Conservation (phyloP, 441 rosid species). For the Corymbia citriodora region DNA sequence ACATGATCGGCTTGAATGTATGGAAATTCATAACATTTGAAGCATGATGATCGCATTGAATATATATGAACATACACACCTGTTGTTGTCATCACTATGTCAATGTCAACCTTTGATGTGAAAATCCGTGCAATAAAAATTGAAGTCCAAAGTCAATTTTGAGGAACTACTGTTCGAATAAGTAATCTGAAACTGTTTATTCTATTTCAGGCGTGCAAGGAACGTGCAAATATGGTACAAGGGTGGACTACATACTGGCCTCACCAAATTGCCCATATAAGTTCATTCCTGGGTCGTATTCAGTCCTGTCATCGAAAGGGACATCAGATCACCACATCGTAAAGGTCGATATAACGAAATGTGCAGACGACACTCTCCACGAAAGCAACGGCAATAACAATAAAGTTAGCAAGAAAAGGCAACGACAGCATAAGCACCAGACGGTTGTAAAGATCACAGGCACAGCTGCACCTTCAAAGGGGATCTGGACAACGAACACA, state of each 20-base stretch:
- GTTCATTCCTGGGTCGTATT: slow-evolving; percentile 80
- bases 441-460: slow-evolving; percentile 37
- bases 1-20: background rate
- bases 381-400: background rate
- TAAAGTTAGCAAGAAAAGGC: slow-evolving; percentile 15
- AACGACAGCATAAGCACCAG: slow-evolving; percentile 21
- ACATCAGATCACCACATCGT: slow-evolving; percentile 97
- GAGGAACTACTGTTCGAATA: background rate
- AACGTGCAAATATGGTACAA: slow-evolving; percentile 92
- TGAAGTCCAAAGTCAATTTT: background rate
- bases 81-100: background rate
- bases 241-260: slow-evolving; percentile 79
- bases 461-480: slow-evolving; percentile 35
- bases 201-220: slow-evolving; percentile 72
- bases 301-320: slow-evolving; percentile 85
- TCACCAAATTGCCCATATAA: slow-evolving; percentile 67
- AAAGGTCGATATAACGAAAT: slow-evolving; percentile 56
- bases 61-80: no score
- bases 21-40: background rate
- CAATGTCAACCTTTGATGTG: background rate
- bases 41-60: background rate
- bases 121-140: background rate
- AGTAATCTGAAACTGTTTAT: background rate
- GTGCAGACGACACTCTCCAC: background rate
- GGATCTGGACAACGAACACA: slow-evolving; percentile 39